Conservation (phyloP, 140 eudicot genomes). For the Flaveria floridana region DNA sequence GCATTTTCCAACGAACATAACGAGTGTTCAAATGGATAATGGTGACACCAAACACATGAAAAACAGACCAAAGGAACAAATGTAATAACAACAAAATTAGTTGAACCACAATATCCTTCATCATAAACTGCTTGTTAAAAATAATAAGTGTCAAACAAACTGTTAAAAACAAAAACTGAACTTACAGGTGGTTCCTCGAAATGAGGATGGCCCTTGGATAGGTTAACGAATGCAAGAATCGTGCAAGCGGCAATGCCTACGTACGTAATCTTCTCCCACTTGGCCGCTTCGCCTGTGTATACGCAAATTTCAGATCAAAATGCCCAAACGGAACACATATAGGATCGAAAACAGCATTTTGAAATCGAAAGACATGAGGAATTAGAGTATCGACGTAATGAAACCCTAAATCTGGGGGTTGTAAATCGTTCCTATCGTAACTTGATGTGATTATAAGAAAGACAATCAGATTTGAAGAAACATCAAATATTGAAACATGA, state of each 20-base stretch:
- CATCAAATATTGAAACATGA: too few species aligned
- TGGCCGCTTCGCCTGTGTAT: constrained; percentile 63
- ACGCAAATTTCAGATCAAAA: too few species aligned
- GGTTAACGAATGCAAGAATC: constrained; percentile 45
- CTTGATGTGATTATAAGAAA: background rate
- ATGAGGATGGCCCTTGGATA: constrained; percentile 92
- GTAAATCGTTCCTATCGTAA: constrained; percentile 1
- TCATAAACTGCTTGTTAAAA: background rate
- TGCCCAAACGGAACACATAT: constrained; percentile 1
- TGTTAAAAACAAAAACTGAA: background rate
- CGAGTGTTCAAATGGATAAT: too few species aligned
- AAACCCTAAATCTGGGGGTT: constrained; percentile 24
- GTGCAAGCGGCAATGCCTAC: constrained; percentile 66
- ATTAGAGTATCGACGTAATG: background rate
- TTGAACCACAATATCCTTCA: background rate
- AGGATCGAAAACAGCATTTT: constrained; percentile 9
- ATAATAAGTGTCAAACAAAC: background rate
- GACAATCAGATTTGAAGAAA: constrained; percentile 5
- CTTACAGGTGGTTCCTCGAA: constrained; percentile 81
- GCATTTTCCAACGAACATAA: too few species aligned
- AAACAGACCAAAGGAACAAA: too few species aligned
- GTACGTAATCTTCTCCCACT: constrained; percentile 93
- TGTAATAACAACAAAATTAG: background rate
- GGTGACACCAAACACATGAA: too few species aligned
- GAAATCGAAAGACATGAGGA: background rate